These are phyloP conservation scores for Alternaria angustiovoidea DNA, from an alignment of 2,329 filamentous ascomycete genomes.

Conservation along the genomic window DNA sequence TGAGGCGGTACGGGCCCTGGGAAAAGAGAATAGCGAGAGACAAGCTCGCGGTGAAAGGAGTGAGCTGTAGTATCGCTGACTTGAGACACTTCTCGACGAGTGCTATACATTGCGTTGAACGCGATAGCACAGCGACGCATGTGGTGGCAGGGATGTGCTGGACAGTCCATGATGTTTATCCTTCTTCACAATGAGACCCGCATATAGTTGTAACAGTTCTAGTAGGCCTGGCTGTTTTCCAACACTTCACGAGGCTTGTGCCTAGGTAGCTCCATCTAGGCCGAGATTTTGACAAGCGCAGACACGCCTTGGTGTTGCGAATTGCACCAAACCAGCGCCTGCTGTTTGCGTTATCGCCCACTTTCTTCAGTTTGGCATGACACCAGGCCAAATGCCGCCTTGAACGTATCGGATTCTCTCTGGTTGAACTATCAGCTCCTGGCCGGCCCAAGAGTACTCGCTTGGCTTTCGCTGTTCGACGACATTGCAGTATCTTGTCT, in stretches of 20 bases:
- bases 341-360: background rate
- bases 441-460: background rate
- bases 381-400: background rate
- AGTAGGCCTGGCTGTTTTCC: too few relatives aligned
- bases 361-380: background rate
- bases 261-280: too few relatives aligned
- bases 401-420: background rate
- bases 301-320: background rate
- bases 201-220: too few relatives aligned
- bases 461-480: background rate
- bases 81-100: background rate
- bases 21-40: too few relatives aligned
- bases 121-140: too few relatives aligned
- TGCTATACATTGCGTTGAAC: too few relatives aligned
- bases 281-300: background rate
- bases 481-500: background rate
- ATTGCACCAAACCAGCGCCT: background rate
- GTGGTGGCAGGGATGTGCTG: too few relatives aligned
- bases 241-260: too few relatives aligned
- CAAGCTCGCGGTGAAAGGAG: background rate
- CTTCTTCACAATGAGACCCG: too few relatives aligned
- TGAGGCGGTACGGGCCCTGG: constrained; percentile 6
- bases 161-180: too few relatives aligned
- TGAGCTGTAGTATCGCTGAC: constrained; percentile 11
- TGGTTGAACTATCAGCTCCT: background rate